phyloP scores from a whole-genome alignment of 2,329 filamentous ascomycete species.

The Seiridium cupressi region DNA sequence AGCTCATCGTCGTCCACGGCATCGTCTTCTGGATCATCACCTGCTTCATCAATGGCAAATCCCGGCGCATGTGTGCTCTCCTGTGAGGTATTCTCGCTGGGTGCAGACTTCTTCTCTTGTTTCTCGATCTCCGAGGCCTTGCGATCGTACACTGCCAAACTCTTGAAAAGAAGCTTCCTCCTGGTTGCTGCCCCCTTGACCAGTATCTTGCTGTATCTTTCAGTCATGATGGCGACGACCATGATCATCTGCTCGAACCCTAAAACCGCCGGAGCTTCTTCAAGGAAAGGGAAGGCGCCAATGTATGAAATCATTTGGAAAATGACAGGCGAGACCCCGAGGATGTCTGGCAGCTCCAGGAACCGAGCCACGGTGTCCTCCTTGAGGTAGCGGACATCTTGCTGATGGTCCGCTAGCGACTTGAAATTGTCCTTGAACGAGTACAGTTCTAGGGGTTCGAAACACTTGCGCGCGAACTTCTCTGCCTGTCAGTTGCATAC shows the following conservation, averaged over 20 bases:
- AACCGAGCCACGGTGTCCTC: constrained; percentile 70
- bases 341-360: constrained; percentile 69
- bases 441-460: constrained; percentile 69
- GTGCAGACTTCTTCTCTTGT: constrained; percentile 11
- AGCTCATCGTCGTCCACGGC: constrained; percentile 59
- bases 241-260: constrained; percentile 70
- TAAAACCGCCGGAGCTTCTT: constrained; percentile 67
- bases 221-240: constrained; percentile 70
- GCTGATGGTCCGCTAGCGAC: constrained; percentile 64
- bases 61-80: constrained; percentile 29
- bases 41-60: constrained; percentile 45
- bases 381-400: constrained; percentile 62
- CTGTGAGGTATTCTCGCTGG: constrained; percentile 8
- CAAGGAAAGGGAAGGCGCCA: constrained; percentile 71
- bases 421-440: constrained; percentile 73
- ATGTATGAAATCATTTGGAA: constrained; percentile 72
- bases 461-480: constrained; percentile 68
- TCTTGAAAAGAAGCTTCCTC: constrained; percentile 66
- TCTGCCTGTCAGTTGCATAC: constrained; percentile 42
- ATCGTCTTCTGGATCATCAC: constrained; percentile 38
- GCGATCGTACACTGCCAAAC: constrained; percentile 69
- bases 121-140: constrained; percentile 37
- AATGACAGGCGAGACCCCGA: constrained; percentile 65
- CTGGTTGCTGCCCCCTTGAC: constrained; percentile 56
- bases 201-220: constrained; percentile 64